phyloP scores from a whole-genome alignment of 371 early-diverging fungal species.

The Mortierella polycephala region DNA sequence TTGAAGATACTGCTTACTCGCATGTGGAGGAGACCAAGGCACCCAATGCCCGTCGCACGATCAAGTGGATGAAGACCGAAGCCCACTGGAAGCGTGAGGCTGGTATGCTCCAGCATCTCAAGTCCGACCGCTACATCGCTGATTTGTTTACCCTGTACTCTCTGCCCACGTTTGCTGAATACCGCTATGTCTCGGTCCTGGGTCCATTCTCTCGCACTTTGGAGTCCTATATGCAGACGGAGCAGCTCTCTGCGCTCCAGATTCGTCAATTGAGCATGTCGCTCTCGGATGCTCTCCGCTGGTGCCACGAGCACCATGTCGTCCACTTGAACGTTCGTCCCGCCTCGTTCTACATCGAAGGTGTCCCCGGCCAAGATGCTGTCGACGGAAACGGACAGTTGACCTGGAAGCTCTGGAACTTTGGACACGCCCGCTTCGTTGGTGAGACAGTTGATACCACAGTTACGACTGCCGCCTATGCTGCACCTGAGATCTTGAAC shows the following conservation, averaged over 20 bases:
- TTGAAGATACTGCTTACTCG: conserved; percentile 38
- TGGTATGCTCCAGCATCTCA: conserved; percentile 45
- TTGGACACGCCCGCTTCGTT: conserved; percentile 37
- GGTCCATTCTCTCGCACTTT: conserved; percentile 40
- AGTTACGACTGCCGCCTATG: conserved; percentile 28
- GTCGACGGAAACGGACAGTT: conserved; percentile 27
- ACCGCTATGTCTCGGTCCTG: conserved; percentile 50
- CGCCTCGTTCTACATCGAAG: conserved; percentile 44
- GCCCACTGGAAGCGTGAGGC: conserved; percentile 53
- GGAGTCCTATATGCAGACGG: conserved; percentile 35
- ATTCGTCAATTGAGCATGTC: too few relatives aligned
- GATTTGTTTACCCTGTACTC: conserved; percentile 38
- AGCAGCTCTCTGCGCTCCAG: neutral
- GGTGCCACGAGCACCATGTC: conserved; percentile 51
- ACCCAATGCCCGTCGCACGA: too few relatives aligned
- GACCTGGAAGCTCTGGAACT: conserved; percentile 51
- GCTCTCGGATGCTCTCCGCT: conserved; percentile 41
- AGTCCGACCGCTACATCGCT: conserved; percentile 34
- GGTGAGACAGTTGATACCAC: conserved; percentile 34
- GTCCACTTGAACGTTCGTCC: conserved; percentile 38
- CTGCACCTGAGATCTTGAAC: conserved; percentile 41
- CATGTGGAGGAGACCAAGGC: too few relatives aligned
- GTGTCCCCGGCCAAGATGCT: conserved; percentile 33
- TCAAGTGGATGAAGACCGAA: conserved; percentile 51
- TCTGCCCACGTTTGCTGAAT: conserved; percentile 35